Evolutionary conservation across 495 filamentous ascomycete genomes (phyloP).

Genomic region (Stereocaulon alpinum): DNA sequence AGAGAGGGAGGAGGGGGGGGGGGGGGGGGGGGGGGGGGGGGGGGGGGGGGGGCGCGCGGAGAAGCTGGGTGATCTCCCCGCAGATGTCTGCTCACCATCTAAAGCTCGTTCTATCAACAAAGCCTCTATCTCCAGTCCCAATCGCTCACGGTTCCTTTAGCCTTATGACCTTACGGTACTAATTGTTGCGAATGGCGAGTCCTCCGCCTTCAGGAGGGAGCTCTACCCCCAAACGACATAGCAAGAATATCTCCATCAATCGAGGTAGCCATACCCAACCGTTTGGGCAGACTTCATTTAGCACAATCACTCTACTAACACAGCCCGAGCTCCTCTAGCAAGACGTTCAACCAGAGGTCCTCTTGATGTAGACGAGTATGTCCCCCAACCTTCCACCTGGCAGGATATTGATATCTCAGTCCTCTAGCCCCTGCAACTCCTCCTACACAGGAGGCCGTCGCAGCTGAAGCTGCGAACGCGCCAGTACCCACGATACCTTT

Average conservation of each 20-base stretch:
- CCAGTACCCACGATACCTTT: constrained; percentile 15
- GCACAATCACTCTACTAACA: constrained; percentile 16
- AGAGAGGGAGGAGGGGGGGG: not conserved
- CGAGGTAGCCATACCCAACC: constrained; percentile 6
- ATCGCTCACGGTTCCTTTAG: not conserved
- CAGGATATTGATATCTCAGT: constrained; percentile 20
- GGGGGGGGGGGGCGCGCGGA: not conserved
- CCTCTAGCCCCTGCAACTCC: constrained; percentile 14
- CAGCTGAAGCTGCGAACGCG: constrained; percentile 3
- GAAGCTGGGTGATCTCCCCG: not conserved
- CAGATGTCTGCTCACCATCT: not conserved
- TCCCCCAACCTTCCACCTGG: not conserved
- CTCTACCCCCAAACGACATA: constrained; percentile 14
- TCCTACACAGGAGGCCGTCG: not conserved
- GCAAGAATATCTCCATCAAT: constrained; percentile 16
- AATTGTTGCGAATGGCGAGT: constrained; percentile 5
- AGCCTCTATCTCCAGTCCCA: too few species aligned
- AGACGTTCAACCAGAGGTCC: constrained; percentile 45
- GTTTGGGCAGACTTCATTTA: not conserved
- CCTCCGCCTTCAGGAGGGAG: not conserved
- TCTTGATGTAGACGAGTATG: constrained; percentile 42
- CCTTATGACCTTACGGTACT: not conserved
- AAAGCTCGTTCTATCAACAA: not conserved
- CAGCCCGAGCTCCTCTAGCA: constrained; percentile 34
- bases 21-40: not conserved